These are phyloP conservation scores for Malassezia japonica DNA, from an alignment of 1,284 basidiomycete genomes.

Conservation along the genomic window DNA sequence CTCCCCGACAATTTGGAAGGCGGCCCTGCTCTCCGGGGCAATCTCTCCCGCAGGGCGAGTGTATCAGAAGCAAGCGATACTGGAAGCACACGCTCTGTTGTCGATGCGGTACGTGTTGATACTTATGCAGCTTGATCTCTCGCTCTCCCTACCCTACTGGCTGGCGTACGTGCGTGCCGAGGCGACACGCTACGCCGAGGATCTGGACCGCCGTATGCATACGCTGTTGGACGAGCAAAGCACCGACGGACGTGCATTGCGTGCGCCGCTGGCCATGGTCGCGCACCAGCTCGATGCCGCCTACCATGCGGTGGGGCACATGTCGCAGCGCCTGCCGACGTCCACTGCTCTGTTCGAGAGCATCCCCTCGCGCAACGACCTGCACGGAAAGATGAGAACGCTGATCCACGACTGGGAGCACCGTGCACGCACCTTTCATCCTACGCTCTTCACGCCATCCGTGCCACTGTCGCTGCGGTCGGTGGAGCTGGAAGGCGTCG, in stretches of 20 bases:
- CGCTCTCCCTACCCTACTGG: constrained; percentile 12
- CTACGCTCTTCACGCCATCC: background rate
- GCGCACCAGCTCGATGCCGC: background rate
- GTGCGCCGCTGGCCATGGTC: background rate
- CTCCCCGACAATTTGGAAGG: background rate
- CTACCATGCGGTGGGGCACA: background rate
- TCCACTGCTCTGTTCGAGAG: background rate
- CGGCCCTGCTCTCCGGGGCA: background rate
- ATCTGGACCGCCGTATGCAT: constrained; percentile 10
- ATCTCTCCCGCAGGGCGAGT: too few species aligned
- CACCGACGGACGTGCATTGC: background rate
- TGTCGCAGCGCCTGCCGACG: background rate
- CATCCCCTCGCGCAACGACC: background rate
- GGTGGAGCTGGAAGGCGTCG: background rate
- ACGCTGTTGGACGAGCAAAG: background rate
- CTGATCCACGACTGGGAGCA: constrained; percentile 14
- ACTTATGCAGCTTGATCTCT: constrained; percentile 3
- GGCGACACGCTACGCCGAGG: constrained; percentile 1
- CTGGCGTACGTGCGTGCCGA: constrained; percentile 9
- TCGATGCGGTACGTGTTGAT: constrained; percentile 6
- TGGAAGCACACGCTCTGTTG: constrained; percentile 2
- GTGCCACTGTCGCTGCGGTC: background rate
- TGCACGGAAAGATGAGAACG: background rate
- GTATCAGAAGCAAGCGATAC: background rate
- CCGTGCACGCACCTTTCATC: constrained; percentile 4